Base-by-base conservation (phyloP, 371 early-diverging fungal species). In the Mycotypha africana region DNA sequence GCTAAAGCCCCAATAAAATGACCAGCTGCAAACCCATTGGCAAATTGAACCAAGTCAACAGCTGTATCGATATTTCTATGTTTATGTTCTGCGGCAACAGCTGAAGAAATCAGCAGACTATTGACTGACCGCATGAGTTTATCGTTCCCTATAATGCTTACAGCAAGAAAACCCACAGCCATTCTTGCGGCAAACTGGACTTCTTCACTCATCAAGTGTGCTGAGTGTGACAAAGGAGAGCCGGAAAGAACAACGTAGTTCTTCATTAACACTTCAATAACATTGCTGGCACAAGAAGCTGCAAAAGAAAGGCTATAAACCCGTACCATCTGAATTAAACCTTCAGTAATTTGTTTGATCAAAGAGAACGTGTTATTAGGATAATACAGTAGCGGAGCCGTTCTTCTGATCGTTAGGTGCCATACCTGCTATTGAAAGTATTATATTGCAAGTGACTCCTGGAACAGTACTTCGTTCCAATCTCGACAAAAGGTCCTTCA, bases 181-280 rank as follows among this genome's bases (percentile, higher is more conserved):
- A 75, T 66, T 3, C 66, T 47, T 2, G 72, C 76, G 2, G 76
- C 79, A 56, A 76, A 81, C 30, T 78, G 81, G 9, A 81, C 76
- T 45, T 81, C 81, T 30, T 81, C 81, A 40, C 78, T 77, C 42
- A 60, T 66, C 33, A 66, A 28, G 19, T 58, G 53, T 1, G 65
- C 49, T 11, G 67, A 62, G 23, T 62, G 50, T 0, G 62, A 57
- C 12, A 57, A 23, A 6, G 54, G 37, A 14, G 54, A 47, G 11
- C 53, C 45, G 3, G 38, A 32, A 1, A 49, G n/a, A 0, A 30
- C 22, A n/a, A 65, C 45, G 42, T 66, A 66, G 31, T 58, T 56
- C 3, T 45, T 49, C 43, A 47, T 53, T n/a, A 70, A 31, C 0
- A 54, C 37, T 16, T 60, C 51, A 20, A 65, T 54, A 4, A 68